Conservation (phyloP, 2,329 filamentous ascomycete genomes). For the Stachybotrys echinatus region DNA sequence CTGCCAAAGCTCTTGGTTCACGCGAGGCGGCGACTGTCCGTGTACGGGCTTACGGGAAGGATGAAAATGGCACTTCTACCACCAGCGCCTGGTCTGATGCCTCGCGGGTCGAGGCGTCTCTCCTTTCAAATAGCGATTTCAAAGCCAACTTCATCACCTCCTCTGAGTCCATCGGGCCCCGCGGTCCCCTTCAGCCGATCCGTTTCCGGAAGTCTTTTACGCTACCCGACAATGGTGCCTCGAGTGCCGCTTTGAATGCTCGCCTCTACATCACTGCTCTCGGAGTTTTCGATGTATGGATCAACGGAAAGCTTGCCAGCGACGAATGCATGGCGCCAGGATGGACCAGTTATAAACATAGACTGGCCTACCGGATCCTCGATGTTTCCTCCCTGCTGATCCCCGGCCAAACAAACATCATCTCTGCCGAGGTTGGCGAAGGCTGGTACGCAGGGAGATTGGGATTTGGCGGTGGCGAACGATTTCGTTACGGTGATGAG, state of each 20-base stretch:
- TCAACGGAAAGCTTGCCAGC: conserved; percentile 34
- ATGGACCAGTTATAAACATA: conserved; percentile 27
- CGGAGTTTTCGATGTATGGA: conserved; percentile 34
- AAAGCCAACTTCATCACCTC: conserved; percentile 4
- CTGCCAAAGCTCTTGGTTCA: conserved; percentile 14
- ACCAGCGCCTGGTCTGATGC: background rate
- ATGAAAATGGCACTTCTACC: background rate
- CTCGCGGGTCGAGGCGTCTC: conserved; percentile 1
- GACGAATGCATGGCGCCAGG: conserved; percentile 37
- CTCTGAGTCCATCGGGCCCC: background rate
- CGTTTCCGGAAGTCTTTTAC: conserved; percentile 3
- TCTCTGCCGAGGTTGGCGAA: conserved; percentile 29
- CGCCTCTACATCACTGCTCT: conserved; percentile 37
- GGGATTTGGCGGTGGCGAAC: conserved; percentile 11
- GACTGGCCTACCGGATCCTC: conserved; percentile 43
- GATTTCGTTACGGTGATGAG: conserved; percentile 25
- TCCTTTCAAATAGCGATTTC: conserved; percentile 1
- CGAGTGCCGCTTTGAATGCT: background rate
- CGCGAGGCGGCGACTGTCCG: conserved; percentile 20
- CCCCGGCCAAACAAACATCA: conserved; percentile 15
- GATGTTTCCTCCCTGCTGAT: conserved; percentile 37
- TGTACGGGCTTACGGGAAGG: conserved; percentile 17
- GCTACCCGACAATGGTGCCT: background rate
- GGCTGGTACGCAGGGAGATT: conserved; percentile 39
- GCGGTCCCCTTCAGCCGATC: conserved; percentile 3